phyloP scores from a whole-genome alignment of 768 basidiomycete species.

The Russula abietina region DNA sequence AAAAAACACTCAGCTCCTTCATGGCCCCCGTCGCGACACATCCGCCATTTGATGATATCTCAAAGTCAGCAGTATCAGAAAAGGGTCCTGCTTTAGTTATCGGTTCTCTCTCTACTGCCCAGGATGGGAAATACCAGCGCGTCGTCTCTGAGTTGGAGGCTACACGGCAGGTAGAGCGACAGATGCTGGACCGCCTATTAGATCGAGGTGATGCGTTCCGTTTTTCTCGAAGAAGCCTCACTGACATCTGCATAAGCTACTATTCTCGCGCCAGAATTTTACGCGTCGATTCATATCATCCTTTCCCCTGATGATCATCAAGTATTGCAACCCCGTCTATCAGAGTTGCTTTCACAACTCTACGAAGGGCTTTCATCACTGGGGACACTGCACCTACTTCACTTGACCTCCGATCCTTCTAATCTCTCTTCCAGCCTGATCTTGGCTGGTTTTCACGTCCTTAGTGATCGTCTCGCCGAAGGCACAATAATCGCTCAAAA shows the following conservation, averaged over 20 bases:
- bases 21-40: slow-evolving; percentile 65
- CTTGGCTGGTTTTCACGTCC: slow-evolving; percentile 57
- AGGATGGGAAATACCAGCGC: slow-evolving; percentile 72
- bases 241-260: slow-evolving; percentile 42
- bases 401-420: slow-evolving; percentile 40
- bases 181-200: slow-evolving; percentile 76
- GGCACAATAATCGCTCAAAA: slow-evolving; percentile 63
- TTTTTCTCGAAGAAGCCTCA: slow-evolving; percentile 10
- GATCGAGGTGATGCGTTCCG: slow-evolving; percentile 55
- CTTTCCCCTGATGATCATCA: slow-evolving; percentile 61
- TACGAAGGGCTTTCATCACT: slow-evolving; percentile 54
- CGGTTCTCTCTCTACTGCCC: slow-evolving; percentile 71
- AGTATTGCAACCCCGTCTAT: slow-evolving; percentile 45
- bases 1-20: slow-evolving; percentile 6
- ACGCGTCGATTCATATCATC: slow-evolving; percentile 62
- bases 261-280: slow-evolving; percentile 45
- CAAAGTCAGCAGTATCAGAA: slow-evolving; percentile 27
- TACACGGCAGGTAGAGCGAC: slow-evolving; percentile 57
- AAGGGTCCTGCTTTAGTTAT: slow-evolving; percentile 60
- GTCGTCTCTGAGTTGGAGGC: slow-evolving; percentile 55
- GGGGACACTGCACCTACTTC: slow-evolving; percentile 63
- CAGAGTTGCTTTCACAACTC: slow-evolving; percentile 54
- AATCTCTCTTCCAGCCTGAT: slow-evolving; percentile 53
- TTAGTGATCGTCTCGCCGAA: slow-evolving; percentile 38
- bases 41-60: slow-evolving; percentile 17